Evolutionary conservation across 805 yeast genomes (phyloP).

Genomic region (Candida pseudofarinosa): DNA sequence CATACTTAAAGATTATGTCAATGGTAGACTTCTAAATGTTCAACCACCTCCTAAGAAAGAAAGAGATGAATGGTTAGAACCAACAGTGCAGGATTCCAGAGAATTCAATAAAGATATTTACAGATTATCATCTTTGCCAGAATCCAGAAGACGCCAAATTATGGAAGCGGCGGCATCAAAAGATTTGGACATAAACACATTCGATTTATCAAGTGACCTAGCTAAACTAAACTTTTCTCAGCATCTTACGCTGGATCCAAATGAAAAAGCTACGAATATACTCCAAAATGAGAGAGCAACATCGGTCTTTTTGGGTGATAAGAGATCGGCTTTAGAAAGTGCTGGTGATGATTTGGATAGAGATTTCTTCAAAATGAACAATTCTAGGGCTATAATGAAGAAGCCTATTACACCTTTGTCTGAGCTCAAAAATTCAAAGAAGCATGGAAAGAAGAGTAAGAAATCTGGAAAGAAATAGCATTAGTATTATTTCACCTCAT

Average conservation of each 20-base stretch:
- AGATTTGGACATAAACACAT: conserved; percentile 45
- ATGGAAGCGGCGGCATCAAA: conserved; percentile 57
- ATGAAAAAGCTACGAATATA: conserved; percentile 13
- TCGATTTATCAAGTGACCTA: conserved; percentile 68
- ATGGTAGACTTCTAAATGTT: conserved; percentile 79
- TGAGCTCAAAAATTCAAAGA: conserved; percentile 43
- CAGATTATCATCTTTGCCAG: conserved; percentile 61
- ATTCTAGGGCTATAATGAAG: conserved; percentile 47
- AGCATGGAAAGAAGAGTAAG: conserved; percentile 75
- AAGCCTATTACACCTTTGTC: conserved; percentile 73
- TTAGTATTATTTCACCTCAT: conserved; percentile 20
- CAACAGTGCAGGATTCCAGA: conserved; percentile 35
- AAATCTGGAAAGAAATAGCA: conserved; percentile 49
- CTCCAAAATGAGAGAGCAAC: conserved; percentile 30
- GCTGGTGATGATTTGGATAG: conserved; percentile 81
- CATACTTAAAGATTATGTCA: conserved; percentile 89
- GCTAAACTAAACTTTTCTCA: conserved; percentile 72
- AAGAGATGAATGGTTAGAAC: conserved; percentile 56
- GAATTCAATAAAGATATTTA: conserved; percentile 74
- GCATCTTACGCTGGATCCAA: conserved; percentile 51
- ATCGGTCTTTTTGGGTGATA: conserved; percentile 69
- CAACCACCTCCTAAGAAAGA: conserved; percentile 81
- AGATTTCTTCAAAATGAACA: conserved; percentile 74
- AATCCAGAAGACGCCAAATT: conserved; percentile 68
- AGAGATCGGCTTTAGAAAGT: conserved; percentile 71